Percentiles rank a stretch among this genome's conserved stretches.
Evolutionary conservation across 352 stramenopile species (phyloP).

Genomic region (Elongisporangium anandrum): DNA sequence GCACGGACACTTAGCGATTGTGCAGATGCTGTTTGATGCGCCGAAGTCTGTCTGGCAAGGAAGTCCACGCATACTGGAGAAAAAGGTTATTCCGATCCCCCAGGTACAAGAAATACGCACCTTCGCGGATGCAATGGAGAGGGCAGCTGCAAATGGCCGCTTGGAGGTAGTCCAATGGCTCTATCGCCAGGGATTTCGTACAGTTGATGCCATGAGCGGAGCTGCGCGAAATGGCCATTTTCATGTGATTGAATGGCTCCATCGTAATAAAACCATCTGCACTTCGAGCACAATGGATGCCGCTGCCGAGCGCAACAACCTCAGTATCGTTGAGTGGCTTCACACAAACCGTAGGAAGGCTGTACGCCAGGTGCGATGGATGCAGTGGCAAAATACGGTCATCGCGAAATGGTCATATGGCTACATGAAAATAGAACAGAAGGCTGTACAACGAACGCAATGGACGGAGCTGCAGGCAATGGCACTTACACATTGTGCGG

Average conservation of each 20-base stretch:
- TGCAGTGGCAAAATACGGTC: conserved; percentile 7
- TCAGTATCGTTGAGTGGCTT: conserved; percentile 19
- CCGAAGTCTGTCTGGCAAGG: neutral
- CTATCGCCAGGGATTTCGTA: conserved; percentile 5
- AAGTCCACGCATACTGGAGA: neutral
- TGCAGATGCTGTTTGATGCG: neutral
- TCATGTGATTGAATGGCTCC: conserved; percentile 13
- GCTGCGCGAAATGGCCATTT: neutral
- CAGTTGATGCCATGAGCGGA: conserved; percentile 12
- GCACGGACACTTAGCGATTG: neutral
- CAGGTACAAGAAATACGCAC: neutral
- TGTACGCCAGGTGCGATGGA: conserved; percentile 15
- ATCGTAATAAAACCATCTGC: conserved; percentile 13
- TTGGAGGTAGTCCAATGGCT: conserved; percentile 18
- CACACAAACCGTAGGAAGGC: conserved; percentile 13
- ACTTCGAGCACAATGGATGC: conserved; percentile 15
- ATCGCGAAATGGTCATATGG: conserved; percentile 11
- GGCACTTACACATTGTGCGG: conserved; percentile 16
- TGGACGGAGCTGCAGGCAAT: conserved; percentile 12
- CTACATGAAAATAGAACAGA: conserved; percentile 10
- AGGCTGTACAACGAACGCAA: conserved; percentile 17
- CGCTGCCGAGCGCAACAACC: conserved; percentile 12
- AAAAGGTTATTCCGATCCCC: neutral
- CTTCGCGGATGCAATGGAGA: neutral
- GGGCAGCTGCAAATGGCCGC: conserved; percentile 18